Evolutionary conservation across 345 rosid species (phyloP).

Genomic region (Balakata baccata): DNA sequence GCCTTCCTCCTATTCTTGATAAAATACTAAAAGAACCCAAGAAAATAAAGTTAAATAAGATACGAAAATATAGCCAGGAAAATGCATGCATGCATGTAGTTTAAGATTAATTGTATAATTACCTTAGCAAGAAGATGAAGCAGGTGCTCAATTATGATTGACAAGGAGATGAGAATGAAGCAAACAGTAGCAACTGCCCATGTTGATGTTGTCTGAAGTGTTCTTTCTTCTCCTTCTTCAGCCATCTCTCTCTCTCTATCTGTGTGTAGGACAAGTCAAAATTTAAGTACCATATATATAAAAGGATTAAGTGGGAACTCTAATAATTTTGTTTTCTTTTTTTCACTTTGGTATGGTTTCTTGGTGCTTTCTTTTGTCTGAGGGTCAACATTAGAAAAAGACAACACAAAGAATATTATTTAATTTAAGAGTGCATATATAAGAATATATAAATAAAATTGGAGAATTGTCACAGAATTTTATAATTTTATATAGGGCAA

Average conservation of each 20-base stretch:
- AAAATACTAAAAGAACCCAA: constrained; percentile 41
- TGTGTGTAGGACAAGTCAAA: background rate
- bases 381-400: no score
- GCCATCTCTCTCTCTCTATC: constrained; percentile 8
- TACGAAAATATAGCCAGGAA: no score
- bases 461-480: no score
- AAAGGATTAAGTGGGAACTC: background rate
- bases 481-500: no score
- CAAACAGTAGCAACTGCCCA: constrained; percentile 89
- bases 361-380: background rate
- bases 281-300: no score
- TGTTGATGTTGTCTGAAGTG: constrained; percentile 63
- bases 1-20: constrained; percentile 48
- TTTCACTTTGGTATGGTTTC: background rate
- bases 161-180: constrained; percentile 49
- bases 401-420: no score
- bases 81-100: no score
- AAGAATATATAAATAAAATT: no score
- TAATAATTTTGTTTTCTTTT: no score
- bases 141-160: constrained; percentile 55
- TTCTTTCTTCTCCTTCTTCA: constrained; percentile 26
- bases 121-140: constrained; percentile 57
- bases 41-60: background rate
- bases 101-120: background rate
- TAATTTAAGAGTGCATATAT: no score